A percentile compares a stretch with the other conserved stretches of the same genome.
These are phyloP conservation scores for Nitzschia sp. DNA, from an alignment of 108 stramenopile species.

Conservation along the genomic window DNA sequence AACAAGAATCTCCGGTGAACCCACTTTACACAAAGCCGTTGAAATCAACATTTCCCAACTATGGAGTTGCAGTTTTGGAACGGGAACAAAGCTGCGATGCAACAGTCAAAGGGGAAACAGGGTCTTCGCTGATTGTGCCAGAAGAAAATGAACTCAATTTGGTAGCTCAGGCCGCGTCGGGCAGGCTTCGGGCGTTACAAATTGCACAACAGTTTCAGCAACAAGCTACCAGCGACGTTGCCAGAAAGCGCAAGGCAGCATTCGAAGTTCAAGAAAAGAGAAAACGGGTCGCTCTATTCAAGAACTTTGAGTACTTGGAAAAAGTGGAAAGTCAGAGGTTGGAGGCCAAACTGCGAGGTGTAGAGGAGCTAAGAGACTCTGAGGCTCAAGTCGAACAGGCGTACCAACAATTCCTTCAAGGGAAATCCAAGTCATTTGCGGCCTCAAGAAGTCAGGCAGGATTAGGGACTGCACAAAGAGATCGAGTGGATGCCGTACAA, in stretches of 20 bases:
- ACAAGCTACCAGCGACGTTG: conserved; percentile 14
- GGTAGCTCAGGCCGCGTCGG: conserved; percentile 11
- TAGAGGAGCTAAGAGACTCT: conserved; percentile 40
- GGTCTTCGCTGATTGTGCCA: neutral
- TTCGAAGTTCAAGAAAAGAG: conserved; percentile 46
- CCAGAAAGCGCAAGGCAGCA: conserved; percentile 20
- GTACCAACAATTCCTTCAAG: neutral
- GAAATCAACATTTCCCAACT: conserved; percentile 4
- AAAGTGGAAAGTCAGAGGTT: conserved; percentile 52
- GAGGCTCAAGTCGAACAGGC: conserved; percentile 32
- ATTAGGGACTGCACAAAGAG: conserved; percentile 56
- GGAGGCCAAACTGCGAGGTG: conserved; percentile 42
- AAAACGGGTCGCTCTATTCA: conserved; percentile 42
- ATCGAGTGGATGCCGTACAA: conserved; percentile 39
- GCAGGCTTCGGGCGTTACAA: conserved; percentile 18
- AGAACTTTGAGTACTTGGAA: conserved; percentile 74
- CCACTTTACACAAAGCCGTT: neutral
- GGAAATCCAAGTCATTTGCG: neutral
- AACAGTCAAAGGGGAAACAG: neutral
- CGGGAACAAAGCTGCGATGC: neutral
- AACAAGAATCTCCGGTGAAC: neutral
- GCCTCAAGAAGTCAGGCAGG: conserved; percentile 43
- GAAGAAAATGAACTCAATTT: neutral
- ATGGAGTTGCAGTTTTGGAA: conserved; percentile 5
- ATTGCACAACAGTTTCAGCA: conserved; percentile 26